Percentiles rank a stretch among this genome's conserved stretches.
Conservation (phyloP, 495 filamentous ascomycete genomes). For the Penicillium steckii region DNA sequence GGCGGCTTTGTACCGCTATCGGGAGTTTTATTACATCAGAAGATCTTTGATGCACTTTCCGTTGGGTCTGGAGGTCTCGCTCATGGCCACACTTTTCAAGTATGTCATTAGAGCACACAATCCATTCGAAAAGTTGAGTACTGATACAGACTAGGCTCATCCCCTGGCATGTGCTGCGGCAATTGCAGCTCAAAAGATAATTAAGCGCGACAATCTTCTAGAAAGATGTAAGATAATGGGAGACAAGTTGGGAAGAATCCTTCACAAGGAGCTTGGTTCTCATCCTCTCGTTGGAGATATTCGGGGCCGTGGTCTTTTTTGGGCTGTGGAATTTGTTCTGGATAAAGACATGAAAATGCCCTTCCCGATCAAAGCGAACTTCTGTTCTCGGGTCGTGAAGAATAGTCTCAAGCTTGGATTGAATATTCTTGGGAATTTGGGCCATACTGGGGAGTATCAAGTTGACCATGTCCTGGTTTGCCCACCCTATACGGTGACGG, state of each 20-base stretch:
- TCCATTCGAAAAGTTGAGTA: neutral
- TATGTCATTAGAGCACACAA: neutral
- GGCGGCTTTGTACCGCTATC: slow-evolving; percentile 41
- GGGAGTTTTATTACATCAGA: slow-evolving; percentile 31
- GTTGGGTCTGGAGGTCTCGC: slow-evolving; percentile 41
- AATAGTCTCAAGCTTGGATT: slow-evolving; percentile 5
- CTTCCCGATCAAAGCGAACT: slow-evolving; percentile 28
- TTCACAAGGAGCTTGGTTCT: slow-evolving; percentile 40
- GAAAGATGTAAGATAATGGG: slow-evolving; percentile 54
- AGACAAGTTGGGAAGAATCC: slow-evolving; percentile 39
- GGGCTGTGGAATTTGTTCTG: slow-evolving; percentile 59
- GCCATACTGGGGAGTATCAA: slow-evolving; percentile 46
- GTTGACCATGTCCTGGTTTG: slow-evolving; percentile 68
- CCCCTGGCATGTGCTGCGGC: slow-evolving; percentile 59
- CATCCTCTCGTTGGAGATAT: slow-evolving; percentile 64
- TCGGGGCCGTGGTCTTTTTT: slow-evolving; percentile 63
- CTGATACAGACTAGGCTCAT: slow-evolving; percentile 44
- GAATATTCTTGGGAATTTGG: slow-evolving; percentile 17
- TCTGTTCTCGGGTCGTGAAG: slow-evolving; percentile 14
- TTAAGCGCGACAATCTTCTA: slow-evolving; percentile 53
- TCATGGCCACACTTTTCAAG: slow-evolving; percentile 54
- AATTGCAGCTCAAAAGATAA: slow-evolving; percentile 58
- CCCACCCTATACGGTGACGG: slow-evolving; percentile 60
- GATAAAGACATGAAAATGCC: slow-evolving; percentile 41
- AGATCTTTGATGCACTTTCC: slow-evolving; percentile 31